phyloP scores from a whole-genome alignment of 1,139 yeast species.

The Blastobotrys arbuscula region DNA sequence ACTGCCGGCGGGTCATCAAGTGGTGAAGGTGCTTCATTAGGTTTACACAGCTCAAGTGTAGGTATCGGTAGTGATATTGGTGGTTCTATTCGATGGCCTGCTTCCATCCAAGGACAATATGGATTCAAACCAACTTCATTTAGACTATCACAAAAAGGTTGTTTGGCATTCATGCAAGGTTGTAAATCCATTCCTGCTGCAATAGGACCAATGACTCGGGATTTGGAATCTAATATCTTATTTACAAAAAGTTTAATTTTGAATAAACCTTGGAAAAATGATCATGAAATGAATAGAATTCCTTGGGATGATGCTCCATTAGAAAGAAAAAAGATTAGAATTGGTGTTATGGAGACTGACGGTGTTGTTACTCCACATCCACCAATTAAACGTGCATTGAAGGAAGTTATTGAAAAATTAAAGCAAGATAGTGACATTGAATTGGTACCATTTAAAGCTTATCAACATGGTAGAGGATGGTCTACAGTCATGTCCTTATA shows the following conservation, averaged over 20 bases:
- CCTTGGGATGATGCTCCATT: slow-evolving; percentile 41
- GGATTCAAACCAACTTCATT: slow-evolving; percentile 48
- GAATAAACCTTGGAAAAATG: slow-evolving; percentile 53
- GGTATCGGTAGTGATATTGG: slow-evolving; percentile 65
- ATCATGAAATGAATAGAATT: slow-evolving; percentile 43
- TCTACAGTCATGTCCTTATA: slow-evolving; percentile 39
- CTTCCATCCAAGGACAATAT: slow-evolving; percentile 48
- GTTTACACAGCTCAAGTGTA: slow-evolving; percentile 43
- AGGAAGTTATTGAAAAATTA: slow-evolving; percentile 32
- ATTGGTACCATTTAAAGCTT: slow-evolving; percentile 43
- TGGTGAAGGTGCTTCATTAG: slow-evolving; percentile 58
- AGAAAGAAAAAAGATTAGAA: slow-evolving; percentile 12
- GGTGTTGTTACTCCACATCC: slow-evolving; percentile 40
- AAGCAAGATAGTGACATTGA: slow-evolving; percentile 29
- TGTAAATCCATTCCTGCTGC: slow-evolving; percentile 35
- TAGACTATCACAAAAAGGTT: slow-evolving; percentile 39
- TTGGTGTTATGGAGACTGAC: slow-evolving; percentile 18
- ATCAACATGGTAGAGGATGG: slow-evolving; percentile 35
- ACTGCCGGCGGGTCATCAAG: slow-evolving; percentile 57
- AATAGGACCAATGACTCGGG: slow-evolving; percentile 18
- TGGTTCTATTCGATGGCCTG: slow-evolving; percentile 56
- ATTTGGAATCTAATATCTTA: slow-evolving; percentile 22
- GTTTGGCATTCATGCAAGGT: slow-evolving; percentile 47
- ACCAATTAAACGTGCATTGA: slow-evolving; percentile 43
- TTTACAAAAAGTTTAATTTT: slow-evolving; percentile 49